Conservation (phyloP, 2,329 filamentous ascomycete genomes). For the Monosporascus sp. region DNA sequence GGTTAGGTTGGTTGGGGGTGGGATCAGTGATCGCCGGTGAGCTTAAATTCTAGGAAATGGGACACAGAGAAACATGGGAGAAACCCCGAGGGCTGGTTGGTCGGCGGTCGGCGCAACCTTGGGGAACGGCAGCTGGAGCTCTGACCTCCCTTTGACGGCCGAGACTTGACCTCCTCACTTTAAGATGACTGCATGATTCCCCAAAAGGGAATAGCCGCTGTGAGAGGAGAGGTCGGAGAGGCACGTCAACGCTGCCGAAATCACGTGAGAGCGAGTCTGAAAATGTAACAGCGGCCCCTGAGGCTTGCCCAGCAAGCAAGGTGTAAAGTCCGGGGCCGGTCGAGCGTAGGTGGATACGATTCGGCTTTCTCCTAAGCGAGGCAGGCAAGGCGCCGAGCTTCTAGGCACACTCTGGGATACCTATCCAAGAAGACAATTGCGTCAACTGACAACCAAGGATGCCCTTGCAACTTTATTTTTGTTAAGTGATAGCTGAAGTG, state of each 20-base stretch:
- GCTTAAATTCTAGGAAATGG: slow-evolving; percentile 1
- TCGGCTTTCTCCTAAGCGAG: too few relatives aligned
- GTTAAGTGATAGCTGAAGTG: too few relatives aligned
- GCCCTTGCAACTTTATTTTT: too few relatives aligned
- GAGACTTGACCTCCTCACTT: neutral
- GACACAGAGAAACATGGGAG: slow-evolving; percentile 9
- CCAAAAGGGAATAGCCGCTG: neutral
- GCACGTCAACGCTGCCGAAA: neutral
- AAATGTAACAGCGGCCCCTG: too few relatives aligned
- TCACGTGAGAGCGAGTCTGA: neutral
- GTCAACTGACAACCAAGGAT: too few relatives aligned
- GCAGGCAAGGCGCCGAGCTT: too few relatives aligned
- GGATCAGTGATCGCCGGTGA: slow-evolving; percentile 1
- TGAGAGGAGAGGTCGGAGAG: neutral
- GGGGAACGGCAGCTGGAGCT: neutral
- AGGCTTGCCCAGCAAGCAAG: too few relatives aligned
- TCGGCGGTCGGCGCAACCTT: slow-evolving; percentile 1
- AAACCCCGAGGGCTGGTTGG: slow-evolving; percentile 10
- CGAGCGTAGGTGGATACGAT: too few relatives aligned
- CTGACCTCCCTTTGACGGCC: neutral
- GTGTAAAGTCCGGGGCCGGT: too few relatives aligned
- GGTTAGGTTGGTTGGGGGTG: slow-evolving; percentile 6
- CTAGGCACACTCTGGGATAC: too few relatives aligned
- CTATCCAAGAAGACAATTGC: too few relatives aligned
- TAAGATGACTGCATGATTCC: neutral